Base-by-base conservation (phyloP, 768 basidiomycete species). In the Kwoniella dejecticola region DNA sequence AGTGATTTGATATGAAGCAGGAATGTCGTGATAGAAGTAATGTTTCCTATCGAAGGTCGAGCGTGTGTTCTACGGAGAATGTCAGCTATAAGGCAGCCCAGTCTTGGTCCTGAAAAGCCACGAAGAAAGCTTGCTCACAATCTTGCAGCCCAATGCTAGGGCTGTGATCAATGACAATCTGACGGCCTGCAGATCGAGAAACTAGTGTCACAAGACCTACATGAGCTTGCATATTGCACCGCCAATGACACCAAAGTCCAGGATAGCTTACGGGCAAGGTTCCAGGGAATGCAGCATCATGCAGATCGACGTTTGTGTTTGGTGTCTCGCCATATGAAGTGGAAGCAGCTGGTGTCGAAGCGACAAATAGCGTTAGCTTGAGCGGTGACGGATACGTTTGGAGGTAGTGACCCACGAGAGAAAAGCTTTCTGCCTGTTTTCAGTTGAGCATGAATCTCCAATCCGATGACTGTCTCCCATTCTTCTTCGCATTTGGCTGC, bases 41-140 rank as follows among this genome's bases (percentile, higher is more conserved):
- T 98, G 96, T 76, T 99, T 99, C 67, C 96, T 83, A 79, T 98
- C 96, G 70, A 98, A 98, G 0, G 89, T 84, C 0, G 91, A 95
- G 19, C 83, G 82, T 0, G 67, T 66, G 65, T 89, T 89, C 52
- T 95, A 4, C 83, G 27, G 13, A 15, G 8, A 40, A 66, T 12
- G 86, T 82, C 31, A 84, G 79, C 23, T 48, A 36, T 63, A 63
- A 31, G 40, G 24, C 10, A 29, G 6, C 6, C 19, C 12, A 38
- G 23, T 30, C 48, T 36, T 38, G 19, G 31, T n/a, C 27, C n/a
- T 38, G 10, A n/a, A 59, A 8, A 33, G n/a, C 29, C 54, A 8
- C 29, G 17, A 21, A 17, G 7, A 24, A 42, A 11, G 33, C 29
- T 12, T 19, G 65, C 75, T 58, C 41, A 79, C 79, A 2, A 81